Conservation (phyloP, 1,284 basidiomycete species). For the Ustilago shanxiensis region DNA sequence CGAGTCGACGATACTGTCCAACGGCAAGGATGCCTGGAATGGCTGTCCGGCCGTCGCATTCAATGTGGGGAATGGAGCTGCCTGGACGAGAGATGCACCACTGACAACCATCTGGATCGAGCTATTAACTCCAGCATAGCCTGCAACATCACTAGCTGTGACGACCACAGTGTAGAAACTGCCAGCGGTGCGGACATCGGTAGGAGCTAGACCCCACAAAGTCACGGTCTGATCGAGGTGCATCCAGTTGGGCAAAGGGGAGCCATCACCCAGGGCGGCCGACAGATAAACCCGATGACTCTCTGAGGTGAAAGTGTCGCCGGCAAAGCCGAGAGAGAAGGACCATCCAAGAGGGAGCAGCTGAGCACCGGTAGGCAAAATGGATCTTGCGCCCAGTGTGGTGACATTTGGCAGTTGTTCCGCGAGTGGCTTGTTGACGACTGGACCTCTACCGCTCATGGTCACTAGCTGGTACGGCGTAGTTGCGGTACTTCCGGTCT, state of each 20-base stretch:
- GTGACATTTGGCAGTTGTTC: conserved; percentile 62
- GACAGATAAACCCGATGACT: conserved; percentile 76
- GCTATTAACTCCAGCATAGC: conserved; percentile 59
- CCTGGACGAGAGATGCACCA: conserved; percentile 43
- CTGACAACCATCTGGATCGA: conserved; percentile 58
- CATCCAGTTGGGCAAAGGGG: conserved; percentile 82
- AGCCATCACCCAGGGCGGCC: conserved; percentile 77
- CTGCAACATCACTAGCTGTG: conserved; percentile 60
- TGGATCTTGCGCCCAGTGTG: conserved; percentile 53
- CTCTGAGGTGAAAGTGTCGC: conserved; percentile 75
- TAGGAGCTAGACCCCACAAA: conserved; percentile 82
- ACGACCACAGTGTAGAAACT: conserved; percentile 57
- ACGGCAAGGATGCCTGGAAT: conserved; percentile 64
- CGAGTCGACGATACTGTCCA: conserved; percentile 29
- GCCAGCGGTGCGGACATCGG: conserved; percentile 55
- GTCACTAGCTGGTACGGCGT: conserved; percentile 52
- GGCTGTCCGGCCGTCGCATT: conserved; percentile 74
- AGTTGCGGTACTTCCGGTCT: conserved; percentile 28
- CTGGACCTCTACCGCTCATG: conserved; percentile 54
- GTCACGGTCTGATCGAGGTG: conserved; percentile 79
- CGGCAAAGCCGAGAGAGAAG: conserved; percentile 87
- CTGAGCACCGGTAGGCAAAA: conserved; percentile 71
- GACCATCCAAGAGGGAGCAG: conserved; percentile 87
- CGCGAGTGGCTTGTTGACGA: conserved; percentile 55
- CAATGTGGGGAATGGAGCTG: conserved; percentile 71